These are phyloP conservation scores for Penicillium janthinellum DNA, from an alignment of 2,329 filamentous ascomycete species.

Conservation along the genomic window DNA sequence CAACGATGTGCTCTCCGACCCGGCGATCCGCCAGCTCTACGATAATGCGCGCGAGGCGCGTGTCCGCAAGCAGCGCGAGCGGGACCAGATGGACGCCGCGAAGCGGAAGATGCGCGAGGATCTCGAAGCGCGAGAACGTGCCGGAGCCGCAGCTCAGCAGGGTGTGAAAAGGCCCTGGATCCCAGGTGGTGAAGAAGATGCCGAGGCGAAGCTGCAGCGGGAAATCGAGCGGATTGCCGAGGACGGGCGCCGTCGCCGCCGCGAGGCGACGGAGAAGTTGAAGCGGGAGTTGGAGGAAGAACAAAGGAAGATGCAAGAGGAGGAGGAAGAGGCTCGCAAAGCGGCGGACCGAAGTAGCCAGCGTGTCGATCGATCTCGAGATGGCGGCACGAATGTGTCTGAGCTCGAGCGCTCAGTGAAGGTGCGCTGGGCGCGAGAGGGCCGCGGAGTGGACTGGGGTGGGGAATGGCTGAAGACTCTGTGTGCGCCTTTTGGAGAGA, in stretches of 20 bases:
- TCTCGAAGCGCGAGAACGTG: slow-evolving; percentile 73
- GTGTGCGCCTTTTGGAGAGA: slow-evolving; percentile 58
- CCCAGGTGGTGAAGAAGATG: slow-evolving; percentile 41
- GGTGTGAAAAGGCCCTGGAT: slow-evolving; percentile 63
- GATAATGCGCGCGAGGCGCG: slow-evolving; percentile 73
- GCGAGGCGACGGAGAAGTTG: slow-evolving; percentile 50
- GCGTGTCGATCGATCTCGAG: slow-evolving; percentile 38
- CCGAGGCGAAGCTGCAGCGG: slow-evolving; percentile 53
- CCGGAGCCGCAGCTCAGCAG: slow-evolving; percentile 42
- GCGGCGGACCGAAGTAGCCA: slow-evolving; percentile 35
- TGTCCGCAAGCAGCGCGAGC: slow-evolving; percentile 68
- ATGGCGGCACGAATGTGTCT: slow-evolving; percentile 47
- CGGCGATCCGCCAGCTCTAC: slow-evolving; percentile 72
- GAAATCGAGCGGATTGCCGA: slow-evolving; percentile 57
- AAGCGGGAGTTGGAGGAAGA: slow-evolving; percentile 50
- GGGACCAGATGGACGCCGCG: slow-evolving; percentile 72
- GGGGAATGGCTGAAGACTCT: slow-evolving; percentile 49
- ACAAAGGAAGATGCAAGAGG: slow-evolving; percentile 39
- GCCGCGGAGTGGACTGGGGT: slow-evolving; percentile 49
- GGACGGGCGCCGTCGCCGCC: slow-evolving; percentile 54
- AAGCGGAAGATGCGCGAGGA: slow-evolving; percentile 81
- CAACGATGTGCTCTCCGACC: slow-evolving; percentile 77
- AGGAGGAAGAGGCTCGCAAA: slow-evolving; percentile 48
- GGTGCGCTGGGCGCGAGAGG: slow-evolving; percentile 57
- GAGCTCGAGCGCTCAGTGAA: slow-evolving; percentile 62